Percentiles rank a stretch among this genome's conserved stretches.
These are phyloP conservation scores for Emergomyces pasteurianus DNA, from an alignment of 2,329 filamentous ascomycete genomes.

Conservation along the genomic window DNA sequence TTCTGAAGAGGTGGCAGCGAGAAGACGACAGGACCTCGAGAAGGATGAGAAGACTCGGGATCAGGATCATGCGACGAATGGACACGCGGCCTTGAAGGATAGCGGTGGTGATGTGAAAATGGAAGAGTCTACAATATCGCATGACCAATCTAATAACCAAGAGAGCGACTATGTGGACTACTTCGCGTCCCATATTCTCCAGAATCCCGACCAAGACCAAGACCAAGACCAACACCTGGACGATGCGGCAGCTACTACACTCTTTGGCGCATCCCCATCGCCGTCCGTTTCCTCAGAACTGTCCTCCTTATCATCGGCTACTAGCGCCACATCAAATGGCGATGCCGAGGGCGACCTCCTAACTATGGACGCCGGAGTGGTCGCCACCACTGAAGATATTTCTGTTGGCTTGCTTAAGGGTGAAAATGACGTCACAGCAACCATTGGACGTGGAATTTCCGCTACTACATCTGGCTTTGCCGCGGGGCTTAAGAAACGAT, in stretches of 20 bases:
- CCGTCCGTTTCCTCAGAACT: slow-evolving; percentile 31
- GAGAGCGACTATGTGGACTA: slow-evolving; percentile 7
- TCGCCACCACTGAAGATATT: slow-evolving; percentile 24
- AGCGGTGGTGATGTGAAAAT: slow-evolving; percentile 14
- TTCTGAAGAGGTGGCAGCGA: slow-evolving; percentile 20
- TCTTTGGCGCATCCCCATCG: slow-evolving; percentile 32
- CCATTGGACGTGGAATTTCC: slow-evolving; percentile 1
- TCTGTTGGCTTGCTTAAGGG: slow-evolving; percentile 13
- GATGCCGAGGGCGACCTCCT: slow-evolving; percentile 8
- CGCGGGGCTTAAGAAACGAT: not conserved
- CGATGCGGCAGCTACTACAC: slow-evolving; percentile 22
- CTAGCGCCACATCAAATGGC: slow-evolving; percentile 25
- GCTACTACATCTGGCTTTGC: not conserved
- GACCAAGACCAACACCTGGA: slow-evolving; percentile 18
- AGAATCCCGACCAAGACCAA: slow-evolving; percentile 11
- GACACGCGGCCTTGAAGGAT: not conserved
- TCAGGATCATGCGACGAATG: not conserved
- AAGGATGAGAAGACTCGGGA: slow-evolving; percentile 18
- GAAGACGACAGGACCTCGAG: slow-evolving; percentile 7
- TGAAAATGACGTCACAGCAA: not conserved
- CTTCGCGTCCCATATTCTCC: slow-evolving; percentile 2
- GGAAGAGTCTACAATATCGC: slow-evolving; percentile 13
- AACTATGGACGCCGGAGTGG: slow-evolving; percentile 11
- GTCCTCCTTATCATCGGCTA: slow-evolving; percentile 31
- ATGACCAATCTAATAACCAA: slow-evolving; percentile 13